Conservation (phyloP, 2,329 filamentous ascomycete genomes). For the Davidsoniella eucalypti region DNA sequence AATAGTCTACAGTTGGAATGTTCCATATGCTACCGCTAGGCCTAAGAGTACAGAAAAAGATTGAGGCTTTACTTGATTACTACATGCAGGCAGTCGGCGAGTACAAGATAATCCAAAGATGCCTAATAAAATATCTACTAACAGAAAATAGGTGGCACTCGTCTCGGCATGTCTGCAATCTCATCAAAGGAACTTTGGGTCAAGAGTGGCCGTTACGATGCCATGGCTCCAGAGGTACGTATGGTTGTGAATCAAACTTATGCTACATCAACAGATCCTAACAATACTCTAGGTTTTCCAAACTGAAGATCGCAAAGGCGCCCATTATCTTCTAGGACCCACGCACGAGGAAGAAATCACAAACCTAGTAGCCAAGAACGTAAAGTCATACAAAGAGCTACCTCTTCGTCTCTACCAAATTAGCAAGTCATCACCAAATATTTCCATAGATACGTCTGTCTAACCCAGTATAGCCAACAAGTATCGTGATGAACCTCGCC, state of each 20-base stretch:
- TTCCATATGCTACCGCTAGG: conserved; percentile 87
- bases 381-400: conserved; percentile 72
- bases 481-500: conserved; percentile 82
- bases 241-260: background rate
- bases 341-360: conserved; percentile 98
- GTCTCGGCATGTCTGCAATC: conserved; percentile 66
- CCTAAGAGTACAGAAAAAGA: conserved; percentile 70
- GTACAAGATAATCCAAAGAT: background rate
- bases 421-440: conserved; percentile 29
- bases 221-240: conserved; percentile 52
- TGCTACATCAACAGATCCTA: background rate
- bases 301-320: conserved; percentile 62
- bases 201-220: conserved; percentile 63
- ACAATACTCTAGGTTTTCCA: conserved; percentile 48
- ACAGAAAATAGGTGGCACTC: conserved; percentile 48
- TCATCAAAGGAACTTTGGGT: conserved; percentile 75
- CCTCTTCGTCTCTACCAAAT: conserved; percentile 85
- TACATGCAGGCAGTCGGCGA: conserved; percentile 65
- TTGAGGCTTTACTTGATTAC: conserved; percentile 71
- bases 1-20: conserved; percentile 66
- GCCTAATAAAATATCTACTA: background rate
- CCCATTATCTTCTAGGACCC: conserved; percentile 62
- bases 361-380: conserved; percentile 50
- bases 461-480: conserved; percentile 49
- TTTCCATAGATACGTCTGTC: background rate